These are phyloP conservation scores for Immersiella caudata DNA, from an alignment of 495 filamentous ascomycete species.

Conservation along the genomic window DNA sequence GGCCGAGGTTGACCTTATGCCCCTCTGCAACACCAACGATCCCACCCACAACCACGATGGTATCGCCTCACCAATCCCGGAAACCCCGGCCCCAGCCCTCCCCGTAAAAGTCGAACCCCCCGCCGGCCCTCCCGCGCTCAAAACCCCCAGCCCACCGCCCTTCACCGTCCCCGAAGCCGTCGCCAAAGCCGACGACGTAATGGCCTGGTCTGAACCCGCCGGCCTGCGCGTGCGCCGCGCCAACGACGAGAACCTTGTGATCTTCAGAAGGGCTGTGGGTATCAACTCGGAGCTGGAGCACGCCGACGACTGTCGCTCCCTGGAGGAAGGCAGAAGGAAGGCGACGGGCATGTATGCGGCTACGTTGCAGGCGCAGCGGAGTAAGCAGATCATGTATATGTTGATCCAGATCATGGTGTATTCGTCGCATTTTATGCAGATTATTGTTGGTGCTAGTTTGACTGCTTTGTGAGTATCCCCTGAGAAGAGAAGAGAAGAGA, in stretches of 20 bases:
- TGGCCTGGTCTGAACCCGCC: constrained; percentile 44
- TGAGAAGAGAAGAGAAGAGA: not conserved
- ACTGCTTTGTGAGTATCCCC: constrained; percentile 5
- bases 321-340: constrained; percentile 44
- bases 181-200: constrained; percentile 28
- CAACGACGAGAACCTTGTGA: constrained; percentile 51
- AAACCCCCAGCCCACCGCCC: not conserved
- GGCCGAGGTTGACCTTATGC: not conserved
- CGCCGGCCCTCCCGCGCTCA: not conserved
- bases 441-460: constrained; percentile 12
- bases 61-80: not conserved
- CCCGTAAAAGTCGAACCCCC: not conserved
- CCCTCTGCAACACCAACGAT: not conserved
- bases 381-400: constrained; percentile 42
- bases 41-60: constrained; percentile 5
- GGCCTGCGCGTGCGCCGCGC: constrained; percentile 42
- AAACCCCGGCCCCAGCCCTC: not conserved
- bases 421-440: constrained; percentile 9
- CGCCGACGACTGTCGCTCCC: constrained; percentile 31
- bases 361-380: constrained; percentile 34
- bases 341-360: constrained; percentile 45
- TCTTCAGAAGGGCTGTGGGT: constrained; percentile 47
- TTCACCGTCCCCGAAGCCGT: constrained; percentile 9
- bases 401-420: constrained; percentile 32
- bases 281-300: constrained; percentile 40